Evolutionary conservation across 2,329 filamentous ascomycete species (phyloP), one percentile per base, ranked within the genome.

Genomic region (Hypoxylon sp.): DNA sequence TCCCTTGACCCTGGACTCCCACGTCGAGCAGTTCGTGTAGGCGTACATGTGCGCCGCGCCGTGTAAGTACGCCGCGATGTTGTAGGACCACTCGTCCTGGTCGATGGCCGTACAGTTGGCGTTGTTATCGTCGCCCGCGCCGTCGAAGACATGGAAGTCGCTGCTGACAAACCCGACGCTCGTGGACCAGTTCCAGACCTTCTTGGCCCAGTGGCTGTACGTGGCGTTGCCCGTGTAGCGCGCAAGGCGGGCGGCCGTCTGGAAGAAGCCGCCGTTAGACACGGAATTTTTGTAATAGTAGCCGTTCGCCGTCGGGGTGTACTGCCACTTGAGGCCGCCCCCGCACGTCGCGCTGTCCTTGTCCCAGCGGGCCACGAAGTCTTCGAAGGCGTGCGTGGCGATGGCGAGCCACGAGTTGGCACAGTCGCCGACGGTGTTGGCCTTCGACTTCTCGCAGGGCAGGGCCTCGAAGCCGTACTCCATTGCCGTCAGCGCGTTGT

Each of bases 261-360:
- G 75, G 70, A 78, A 78, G 63, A 77, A 76, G 10, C 75, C 72
- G 7, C 73, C 76, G 61, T 78, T 78, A 39, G 75, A 73, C n/a
- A 77, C 73, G 15, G 74, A 62, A 53, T 78, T 77, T 58, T 78
- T 89, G 79, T 89, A 87, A 65, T 83, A 79, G 73, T 87, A 89
- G 8, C 87, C 87, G 5, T 75, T 76, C 60, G 88, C 86, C 69
- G 84, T 83, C 2, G 81, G 76, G 71, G 82, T 85, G 58, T 88
- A 85, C 74, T 89, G 86, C 84, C 85, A 87, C 68, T 84, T 82
- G 53, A 88, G 71, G 13, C 85, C 86, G 58, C 85, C 86, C 15
- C 77, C 78, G 68, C 86, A 88, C 5, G 77, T 78, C 0, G 72
- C 73, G 2, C 72, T 77, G 65, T 88, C 84, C 81, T 85, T 87